Evolutionary conservation across 2,329 filamentous ascomycete genomes (phyloP), one percentile per base, ranked within the genome.

Genomic region (Fusarium poae): DNA sequence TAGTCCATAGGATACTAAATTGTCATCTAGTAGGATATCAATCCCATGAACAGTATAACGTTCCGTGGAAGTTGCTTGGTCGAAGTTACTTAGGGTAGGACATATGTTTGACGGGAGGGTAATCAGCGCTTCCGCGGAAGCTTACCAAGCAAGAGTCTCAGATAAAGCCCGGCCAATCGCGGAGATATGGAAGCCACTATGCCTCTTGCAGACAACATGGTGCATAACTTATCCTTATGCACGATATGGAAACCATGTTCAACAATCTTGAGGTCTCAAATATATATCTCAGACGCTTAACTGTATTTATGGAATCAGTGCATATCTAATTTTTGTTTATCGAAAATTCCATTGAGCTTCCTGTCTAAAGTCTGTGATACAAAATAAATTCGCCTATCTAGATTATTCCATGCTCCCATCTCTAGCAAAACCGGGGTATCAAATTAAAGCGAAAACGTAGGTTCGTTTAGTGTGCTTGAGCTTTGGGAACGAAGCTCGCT

Each of bases 41-140:
- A n/a, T n/a, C n/a, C n/a, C n/a, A n/a, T n/a, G n/a, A n/a, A n/a
- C n/a, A n/a, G n/a, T n/a, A n/a, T n/a, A n/a, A n/a, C n/a, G n/a
- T n/a, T n/a, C n/a, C n/a, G n/a, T n/a, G n/a, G n/a, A n/a, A n/a
- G n/a, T n/a, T n/a, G n/a, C n/a, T n/a, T n/a, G n/a, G n/a, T n/a
- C n/a, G n/a, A n/a, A n/a, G n/a, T n/a, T 29, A 15, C 10, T 3
- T 15, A 12, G 4, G 15, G 32, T 6, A 10, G 13, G 15, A 29
- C 34, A 57, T 53, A 39, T 62, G 18, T 10, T 25, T 12, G 34
- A 27, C 4, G n/a, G n/a, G 30, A 21, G 18, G 23, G 45, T 6
- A 21, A n/a, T 21, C 15, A 61, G 25, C 10, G 25, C 58, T 62
- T 62, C 58, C 56, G 39, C 55, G 58, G 58, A 62, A 40, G 58